Evolutionary conservation across 257 asterid genomes (phyloP), one percentile per base, ranked within the genome.

Genomic region (Ilex aquifolium): DNA sequence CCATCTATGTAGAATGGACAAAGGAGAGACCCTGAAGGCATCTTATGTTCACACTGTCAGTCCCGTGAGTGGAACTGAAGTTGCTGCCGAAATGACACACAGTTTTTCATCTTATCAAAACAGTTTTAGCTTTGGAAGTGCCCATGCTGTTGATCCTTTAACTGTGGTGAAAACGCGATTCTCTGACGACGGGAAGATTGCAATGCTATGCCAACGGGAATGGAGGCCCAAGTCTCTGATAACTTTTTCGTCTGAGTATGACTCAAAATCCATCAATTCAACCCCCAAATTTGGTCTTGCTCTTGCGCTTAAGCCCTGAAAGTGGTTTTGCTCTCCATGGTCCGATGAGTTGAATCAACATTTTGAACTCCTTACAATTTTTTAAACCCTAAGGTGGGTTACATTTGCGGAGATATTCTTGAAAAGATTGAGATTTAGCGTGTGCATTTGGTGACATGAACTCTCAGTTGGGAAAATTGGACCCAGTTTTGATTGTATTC

Each of bases 211-310:
- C 77, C 95, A 87, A 67, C 79, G 87, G 40, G 88, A 83, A 69
- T 90, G 97, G 97, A 77, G 97, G 69, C 92, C 92, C 10, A 87
- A 87, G 69, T 87, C 97, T 10, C 70, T 85, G 13, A 85, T 77
- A 29, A 87, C 95, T 3, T 42, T 90, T 57, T 90, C 97, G 39
- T 95, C 95, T 0, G 95, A 90, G 85, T 90, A 80, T 29, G 91
- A 85, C 80, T 68, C 88, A 0, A 90, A 87, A 76, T 62, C 76
- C 61, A 68, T 52, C 42, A 75, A 69, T 31, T 58, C 76, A 14
- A 72, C 79, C 8, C 95, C 95, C 11, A 90, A 77, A 59, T 64
- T 85, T 8, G 95, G 95, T 53, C 88, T 90, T 55, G 76, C 85
- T 64, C 71, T 90, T 57, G 88, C 92, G 63, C 83, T 85, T 56